Evolutionary conservation across 2,329 filamentous ascomycete genomes (phyloP).

Genomic region (Alternaria sp.): DNA sequence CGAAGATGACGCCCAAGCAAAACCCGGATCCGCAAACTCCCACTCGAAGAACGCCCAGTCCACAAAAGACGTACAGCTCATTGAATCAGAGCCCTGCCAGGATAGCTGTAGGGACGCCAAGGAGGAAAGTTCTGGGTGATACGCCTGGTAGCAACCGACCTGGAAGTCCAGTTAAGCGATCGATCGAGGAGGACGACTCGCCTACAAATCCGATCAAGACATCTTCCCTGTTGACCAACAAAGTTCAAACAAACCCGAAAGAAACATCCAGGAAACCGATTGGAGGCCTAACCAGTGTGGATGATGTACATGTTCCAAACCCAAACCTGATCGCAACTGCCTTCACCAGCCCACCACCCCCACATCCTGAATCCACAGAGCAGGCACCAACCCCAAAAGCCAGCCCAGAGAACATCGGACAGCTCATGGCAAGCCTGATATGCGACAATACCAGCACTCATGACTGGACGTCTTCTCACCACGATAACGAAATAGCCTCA

Average conservation of each 20-base stretch:
- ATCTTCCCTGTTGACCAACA: not conserved
- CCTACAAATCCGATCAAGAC: not conserved
- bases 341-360: not conserved
- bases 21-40: not conserved
- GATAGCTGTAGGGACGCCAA: not conserved
- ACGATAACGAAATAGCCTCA: conserved; percentile 2
- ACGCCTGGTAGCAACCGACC: conserved; percentile 5
- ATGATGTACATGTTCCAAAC: not conserved
- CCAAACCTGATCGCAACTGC: not conserved
- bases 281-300: not conserved
- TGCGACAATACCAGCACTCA: not conserved
- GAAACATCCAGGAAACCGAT: not conserved
- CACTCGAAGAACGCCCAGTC: conserved; percentile 6
- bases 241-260: not conserved
- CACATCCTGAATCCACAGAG: not conserved
- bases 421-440: conserved; percentile 23
- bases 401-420: conserved; percentile 21
- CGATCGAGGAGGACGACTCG: conserved; percentile 3
- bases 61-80: conserved; percentile 5
- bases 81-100: conserved; percentile 1
- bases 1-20: conserved; percentile 3
- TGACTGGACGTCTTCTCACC: not conserved
- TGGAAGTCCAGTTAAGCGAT: conserved; percentile 8
- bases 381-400: not conserved
- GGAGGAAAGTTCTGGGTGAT: not conserved